Evolutionary conservation across 371 early-diverging fungal species (phyloP).

Genomic region (Mucor ambiguus): DNA sequence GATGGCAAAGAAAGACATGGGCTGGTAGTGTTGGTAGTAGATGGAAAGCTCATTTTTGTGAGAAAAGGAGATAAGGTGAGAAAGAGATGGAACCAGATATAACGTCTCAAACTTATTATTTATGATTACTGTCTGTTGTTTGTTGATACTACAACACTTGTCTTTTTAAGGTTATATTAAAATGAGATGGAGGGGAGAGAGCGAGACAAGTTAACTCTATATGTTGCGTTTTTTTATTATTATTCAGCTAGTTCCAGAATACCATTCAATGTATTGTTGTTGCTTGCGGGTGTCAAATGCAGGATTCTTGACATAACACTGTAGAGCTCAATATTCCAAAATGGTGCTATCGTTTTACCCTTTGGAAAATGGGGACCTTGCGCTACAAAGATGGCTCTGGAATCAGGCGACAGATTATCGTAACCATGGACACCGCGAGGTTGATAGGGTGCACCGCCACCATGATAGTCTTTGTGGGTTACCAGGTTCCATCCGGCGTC

Average conservation of each 20-base stretch:
- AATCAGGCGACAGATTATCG: slow-evolving; percentile 74
- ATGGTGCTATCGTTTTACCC: slow-evolving; percentile 27
- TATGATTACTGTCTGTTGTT: background rate
- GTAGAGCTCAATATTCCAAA: slow-evolving; percentile 50
- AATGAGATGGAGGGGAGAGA: too few species aligned
- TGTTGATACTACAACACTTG: background rate
- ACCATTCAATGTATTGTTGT: slow-evolving; percentile 48
- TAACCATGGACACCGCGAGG: slow-evolving; percentile 87
- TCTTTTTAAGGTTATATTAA: background rate
- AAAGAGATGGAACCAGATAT: background rate
- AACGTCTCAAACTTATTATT: background rate
- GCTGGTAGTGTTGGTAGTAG: background rate
- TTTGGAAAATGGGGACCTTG: slow-evolving; percentile 71
- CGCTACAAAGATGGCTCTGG: slow-evolving; percentile 90
- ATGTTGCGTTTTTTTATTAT: too few species aligned
- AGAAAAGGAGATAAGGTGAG: background rate
- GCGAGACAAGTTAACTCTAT: too few species aligned
- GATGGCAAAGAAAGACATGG: background rate
- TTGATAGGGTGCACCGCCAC: slow-evolving; percentile 22
- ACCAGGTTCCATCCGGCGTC: slow-evolving; percentile 66
- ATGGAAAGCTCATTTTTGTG: background rate
- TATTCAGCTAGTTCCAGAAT: slow-evolving; percentile 3
- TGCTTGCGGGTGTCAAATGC: slow-evolving; percentile 37
- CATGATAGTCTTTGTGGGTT: slow-evolving; percentile 38
- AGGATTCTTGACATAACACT: slow-evolving; percentile 44